Percentiles rank a stretch among this genome's conserved stretches.
Conservation (phyloP, 2,329 filamentous ascomycete species). For the Ceratocystis papillata region DNA sequence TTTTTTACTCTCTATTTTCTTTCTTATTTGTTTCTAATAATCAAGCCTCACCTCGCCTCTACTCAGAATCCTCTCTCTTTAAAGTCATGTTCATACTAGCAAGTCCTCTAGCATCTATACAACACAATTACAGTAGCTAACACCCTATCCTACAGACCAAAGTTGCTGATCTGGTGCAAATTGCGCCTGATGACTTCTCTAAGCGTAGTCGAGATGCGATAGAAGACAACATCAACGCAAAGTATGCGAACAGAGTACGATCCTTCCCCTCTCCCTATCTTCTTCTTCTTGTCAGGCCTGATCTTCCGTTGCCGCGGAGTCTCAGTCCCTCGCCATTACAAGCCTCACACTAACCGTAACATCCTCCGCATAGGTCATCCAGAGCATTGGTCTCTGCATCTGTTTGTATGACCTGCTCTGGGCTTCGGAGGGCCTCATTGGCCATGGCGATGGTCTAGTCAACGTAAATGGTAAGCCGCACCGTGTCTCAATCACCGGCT, state of each 20-base stretch:
- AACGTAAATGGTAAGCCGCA: slow-evolving; percentile 70
- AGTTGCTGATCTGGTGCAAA: slow-evolving; percentile 87
- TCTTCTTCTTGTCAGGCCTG: neutral
- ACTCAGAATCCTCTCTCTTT: neutral
- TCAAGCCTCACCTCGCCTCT: neutral
- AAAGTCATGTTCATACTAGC: slow-evolving; percentile 42
- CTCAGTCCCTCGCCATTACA: neutral
- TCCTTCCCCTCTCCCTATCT: neutral
- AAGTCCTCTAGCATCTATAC: slow-evolving; percentile 25
- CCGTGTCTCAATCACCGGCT: neutral
- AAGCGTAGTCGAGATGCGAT: slow-evolving; percentile 75
- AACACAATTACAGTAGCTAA: slow-evolving; percentile 14
- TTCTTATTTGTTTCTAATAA: slow-evolving; percentile 10
- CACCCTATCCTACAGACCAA: slow-evolving; percentile 54
- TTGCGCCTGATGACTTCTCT: slow-evolving; percentile 76
- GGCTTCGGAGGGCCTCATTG: slow-evolving; percentile 85
- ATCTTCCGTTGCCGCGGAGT: too few relatives aligned
- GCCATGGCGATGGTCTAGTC: slow-evolving; percentile 80
- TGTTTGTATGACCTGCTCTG: slow-evolving; percentile 85
- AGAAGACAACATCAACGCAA: slow-evolving; percentile 92
- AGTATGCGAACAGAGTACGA: slow-evolving; percentile 81
- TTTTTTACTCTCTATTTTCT: neutral
- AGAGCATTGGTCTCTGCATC: slow-evolving; percentile 87
- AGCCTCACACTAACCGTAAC: neutral
- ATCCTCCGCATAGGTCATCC: slow-evolving; percentile 52